Evolutionary conservation across 108 stramenopile genomes (phyloP).

Genomic region (Conticribra weissflogii): DNA sequence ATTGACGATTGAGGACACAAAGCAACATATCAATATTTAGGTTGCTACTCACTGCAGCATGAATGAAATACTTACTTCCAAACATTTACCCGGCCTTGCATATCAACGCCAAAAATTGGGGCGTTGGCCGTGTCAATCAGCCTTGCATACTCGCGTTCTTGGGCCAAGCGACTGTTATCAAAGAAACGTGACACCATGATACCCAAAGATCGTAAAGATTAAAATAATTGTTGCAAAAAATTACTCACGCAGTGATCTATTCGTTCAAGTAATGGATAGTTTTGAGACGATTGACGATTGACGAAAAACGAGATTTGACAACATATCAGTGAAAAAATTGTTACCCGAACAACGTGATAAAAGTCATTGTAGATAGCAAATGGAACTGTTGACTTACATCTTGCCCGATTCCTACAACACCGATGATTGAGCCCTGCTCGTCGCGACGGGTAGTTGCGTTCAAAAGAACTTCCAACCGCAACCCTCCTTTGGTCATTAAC

Average conservation of each 20-base stretch:
- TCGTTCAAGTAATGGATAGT: no score
- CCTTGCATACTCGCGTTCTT: slow-evolving; percentile 43
- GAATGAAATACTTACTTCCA: slow-evolving; percentile 48
- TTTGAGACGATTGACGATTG: not conserved
- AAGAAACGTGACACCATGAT: no score
- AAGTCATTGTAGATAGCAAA: no score
- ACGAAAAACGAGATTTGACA: slow-evolving; percentile 6
- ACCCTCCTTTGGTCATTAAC: slow-evolving; percentile 61
- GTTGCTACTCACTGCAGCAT: slow-evolving; percentile 5
- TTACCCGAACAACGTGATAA: no score
- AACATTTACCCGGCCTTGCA: slow-evolving; percentile 57
- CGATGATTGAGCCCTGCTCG: slow-evolving; percentile 64
- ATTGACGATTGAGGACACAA: no score
- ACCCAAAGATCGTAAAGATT: no score
- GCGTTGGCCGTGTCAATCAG: slow-evolving; percentile 67
- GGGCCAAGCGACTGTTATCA: slow-evolving; percentile 17
- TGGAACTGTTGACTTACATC: slow-evolving; percentile 42
- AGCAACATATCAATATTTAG: not conserved
- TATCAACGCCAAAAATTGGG: slow-evolving; percentile 71
- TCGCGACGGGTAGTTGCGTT: slow-evolving; percentile 78
- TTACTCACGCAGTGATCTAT: no score
- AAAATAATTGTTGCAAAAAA: not conserved
- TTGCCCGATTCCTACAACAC: slow-evolving; percentile 70
- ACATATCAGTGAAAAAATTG: no score
- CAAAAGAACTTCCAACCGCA: slow-evolving; percentile 53